Evolutionary conservation across 345 rosid genomes (phyloP), one percentile per base, ranked within the genome.

Genomic region (Citrus inodora): DNA sequence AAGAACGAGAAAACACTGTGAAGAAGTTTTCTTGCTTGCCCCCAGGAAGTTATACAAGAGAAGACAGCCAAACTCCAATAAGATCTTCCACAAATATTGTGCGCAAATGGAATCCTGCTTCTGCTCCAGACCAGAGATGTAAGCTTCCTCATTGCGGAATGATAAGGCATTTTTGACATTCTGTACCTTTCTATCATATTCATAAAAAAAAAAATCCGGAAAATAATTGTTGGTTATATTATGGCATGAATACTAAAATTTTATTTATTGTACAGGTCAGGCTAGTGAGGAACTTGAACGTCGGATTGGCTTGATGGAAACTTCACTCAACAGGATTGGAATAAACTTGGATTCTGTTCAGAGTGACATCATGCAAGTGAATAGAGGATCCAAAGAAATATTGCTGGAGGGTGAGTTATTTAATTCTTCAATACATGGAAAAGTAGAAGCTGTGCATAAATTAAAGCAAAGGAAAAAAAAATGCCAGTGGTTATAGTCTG

Each of bases 291-390:
- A 92, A 79, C 89, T 92, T 75, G 93, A 90, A 84, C 92, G 80
- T 61, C 86, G 88, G 83, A 81, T 90, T 75, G 92, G 91, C 67
- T 80, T 89, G 86, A 86, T 90, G 80, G 98, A 92, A 83, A 89
- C 93, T 82, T 91, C 95, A 69, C 69, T 92, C 63, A 97, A 80
- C 85, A 92, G 90, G 88, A 84, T 89, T 78, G 91, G 92, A 56
- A 93, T 90, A 89, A 88, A 91, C 81, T 76, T 96, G 81, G 98
- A 89, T 82, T 90, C 98, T 65, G 82, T 93, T 79, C 94, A 94
- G 87, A 87, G 86, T 74, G 93, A 97, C 85, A 80, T 97, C 76
- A 88, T 94, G 89, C 98, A 94, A 87, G 87, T 87, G 73, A 90
- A 87, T 78, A 90, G 83, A 84, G 95, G 97, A 87, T 88, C 92